Evolutionary conservation across 2,329 filamentous ascomycete genomes (phyloP), one percentile per base, ranked within the genome.

Genomic region (Pseudogymnoascus sp.): DNA sequence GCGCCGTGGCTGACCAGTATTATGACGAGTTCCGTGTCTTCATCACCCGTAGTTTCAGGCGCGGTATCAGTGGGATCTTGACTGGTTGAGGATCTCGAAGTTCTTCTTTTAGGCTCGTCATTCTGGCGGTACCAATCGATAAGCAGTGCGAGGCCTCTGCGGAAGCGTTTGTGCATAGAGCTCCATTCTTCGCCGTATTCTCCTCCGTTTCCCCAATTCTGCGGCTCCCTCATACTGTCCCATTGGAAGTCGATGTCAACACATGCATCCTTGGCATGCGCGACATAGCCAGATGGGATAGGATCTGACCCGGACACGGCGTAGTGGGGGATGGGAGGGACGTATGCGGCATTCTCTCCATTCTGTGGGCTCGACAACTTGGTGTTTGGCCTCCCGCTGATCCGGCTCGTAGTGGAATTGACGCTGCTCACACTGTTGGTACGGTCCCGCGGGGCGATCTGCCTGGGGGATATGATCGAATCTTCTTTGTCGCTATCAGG

Each of bases 101-200:
- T 78, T 73, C 82, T 78, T 47, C 82, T 78, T 8, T 79, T 78
- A 2, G 82, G 80, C 26, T 78, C 75, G 31, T 83, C 80, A 74
- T 85, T 70, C 73, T 81, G 76, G 62, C 78, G 77, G 73, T 99
- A 99, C 90, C 92, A 97, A 65, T 88, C 83, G 11, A 97, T 79
- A 78, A 97, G 83, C 51, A 85, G 85, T 68, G 90, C 86, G 40
- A 97, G 75, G 0, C 93, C 93, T 66, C 81, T 84, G 39, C 92
- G 84, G 71, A 97, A 96, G 21, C 95, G 85, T 72, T 87, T 88
- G 75, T 99, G 95, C 95, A 99, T 97, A 3, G 86, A 81, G 31
- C 91, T 89, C 95, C 95, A 99, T 75, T 97, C 95, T 75, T 99
- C 95, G 0, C 91, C 92, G 69, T 91, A 90, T 47, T 88, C 83